Evolutionary conservation across 202 grass and related monocot species (phyloP), one percentile per base, ranked within the genome.

Genomic region (Zizania palustris): DNA sequence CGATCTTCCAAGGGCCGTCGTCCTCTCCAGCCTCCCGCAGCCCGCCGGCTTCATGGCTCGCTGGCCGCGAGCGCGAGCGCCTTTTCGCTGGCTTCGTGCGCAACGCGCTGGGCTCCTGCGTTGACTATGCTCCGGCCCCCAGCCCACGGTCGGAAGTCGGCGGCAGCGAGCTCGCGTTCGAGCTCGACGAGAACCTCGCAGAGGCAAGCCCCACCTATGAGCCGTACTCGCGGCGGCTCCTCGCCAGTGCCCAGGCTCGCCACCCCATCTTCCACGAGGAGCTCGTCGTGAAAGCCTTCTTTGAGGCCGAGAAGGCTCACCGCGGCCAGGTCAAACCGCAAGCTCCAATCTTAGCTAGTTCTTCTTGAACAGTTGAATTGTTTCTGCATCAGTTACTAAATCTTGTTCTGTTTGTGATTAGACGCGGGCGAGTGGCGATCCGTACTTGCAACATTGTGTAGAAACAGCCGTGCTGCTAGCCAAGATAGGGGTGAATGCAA

Each of bases 241-340:
- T 98, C 38, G 77, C 77, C 33, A 45, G 78, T 40, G 96, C 91
- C 18, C 96, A 92, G 78, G 77, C 90, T 45, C 82, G 85, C 70
- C 91, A 98, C 68, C 87, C 76, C 65, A 95, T 98, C 85, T 98
- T 98, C 86, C 76, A 87, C 28, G 96, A 98, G 80, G 91, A 98
- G 78, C 37, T 95, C 58, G 91, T 98, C 3, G 74, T 95, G n/a
- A 90, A 92, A 71, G 91, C 96, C 70, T 98, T 98, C 81, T 88
- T 87, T 59, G 91, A 92, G 85, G 96, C 96, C 3, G 91, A 92
- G 80, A 92, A 89, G 74, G 96, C 96, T 54, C 96, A 98, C 85
- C 86, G 83, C 18, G 87, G 91, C 16, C 96, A 98, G 96, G 96
- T 98, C 55, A 83, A 63, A 37, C 19, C 41, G 9, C 35, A 21